Base-by-base conservation (phyloP, 1,284 basidiomycete genomes). In the Cryptococcus sp. region DNA sequence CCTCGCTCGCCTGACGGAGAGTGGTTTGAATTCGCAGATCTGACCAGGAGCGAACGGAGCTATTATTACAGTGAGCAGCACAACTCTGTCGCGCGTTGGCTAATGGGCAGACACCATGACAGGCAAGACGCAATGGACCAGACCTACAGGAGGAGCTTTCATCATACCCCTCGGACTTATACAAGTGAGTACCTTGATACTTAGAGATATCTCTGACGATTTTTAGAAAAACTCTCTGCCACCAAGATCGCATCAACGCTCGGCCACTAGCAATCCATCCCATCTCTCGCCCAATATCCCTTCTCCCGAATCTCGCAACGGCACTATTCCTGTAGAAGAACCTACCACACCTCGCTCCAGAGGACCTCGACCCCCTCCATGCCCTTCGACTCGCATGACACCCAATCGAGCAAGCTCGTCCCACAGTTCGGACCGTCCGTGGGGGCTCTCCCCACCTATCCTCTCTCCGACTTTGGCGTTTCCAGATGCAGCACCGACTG, bases 1-100 rank as follows among this genome's bases (percentile, higher is more conserved):
- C 92, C 91, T 22, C 86, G 87, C 6, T 86, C 79, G 52, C 78
- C 81, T 3, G 82, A 86, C 28, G 92, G 92, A 40, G 89, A 94
- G 68, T 97, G 91, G 91, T 94, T 91, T 89, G 90, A 95, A 71
- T 79, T 95, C 56, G 77, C 79, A 37, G 91, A 94, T 69, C 83
- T 87, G 32, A 79, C 81, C 26, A 78, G 84, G 34, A 83, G 82
- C 46, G 84, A 85, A 32, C 75, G 91, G 50, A 83, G 86, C 12
- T 97, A 97, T 70, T 97, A 91, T 73, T 93, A 92, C 73, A 89
- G 65, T 65, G 40, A 88, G 66, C 61, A 23, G 16, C 14, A 21
- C 11, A 19, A 35, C 32, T 25, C 24, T 23, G 2, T 33, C 37
- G n/a, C n/a, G 18, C 18, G 12, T 26, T 24, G 21, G 21, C 42